Evolutionary conservation across 2,329 filamentous ascomycete genomes (phyloP), one percentile per base, ranked within the genome.

Genomic region (Alternaria sp.): DNA sequence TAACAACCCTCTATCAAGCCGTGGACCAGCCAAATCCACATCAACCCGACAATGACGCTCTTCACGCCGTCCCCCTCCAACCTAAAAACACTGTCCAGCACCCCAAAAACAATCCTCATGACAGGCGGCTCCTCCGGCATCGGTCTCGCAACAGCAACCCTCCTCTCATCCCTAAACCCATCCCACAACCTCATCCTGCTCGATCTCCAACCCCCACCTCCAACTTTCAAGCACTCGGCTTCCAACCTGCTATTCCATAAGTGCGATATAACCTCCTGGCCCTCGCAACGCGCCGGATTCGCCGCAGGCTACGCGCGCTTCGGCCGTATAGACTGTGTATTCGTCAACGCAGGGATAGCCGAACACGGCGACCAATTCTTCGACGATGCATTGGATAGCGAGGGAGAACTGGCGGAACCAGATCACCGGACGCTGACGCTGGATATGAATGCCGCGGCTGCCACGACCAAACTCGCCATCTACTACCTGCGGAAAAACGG

Each of bases 311-410:
- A 81, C 55, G 54, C 71, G 7, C 79, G 79, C 26, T 85, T 85
- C 70, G 80, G 80, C 7, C 73, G 77, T 10, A 81, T 85, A 45
- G 82, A 83, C 57, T 75, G 74, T 43, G 83, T 85, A 13, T 85
- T 84, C 65, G 81, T 85, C 50, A 85, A 85, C 56, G 83, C 84
- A 6, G 84, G 84, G 0, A 81, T 85, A 23, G 78, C 81, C 26
- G 84, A 85, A 65, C 78, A 82, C 52, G 77, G 77, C 44, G 83
- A 85, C 50, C 83, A 85, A 64, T 84, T 85, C 72, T 85, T 85
- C 76, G 81, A 77, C 5, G 82, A 84, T 54, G 76, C 80, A 9
- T 53, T 82, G 6, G 83, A 85, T 54, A 61, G 45, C 0, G 58
- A 77, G 6, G 83, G 83, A 0, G 69, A 81, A 61, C 70, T 85